Percentiles rank a stretch among this genome's conserved stretches.
Conservation (phyloP, 148 eudicot genomes). For the Euryodendron excelsum region DNA sequence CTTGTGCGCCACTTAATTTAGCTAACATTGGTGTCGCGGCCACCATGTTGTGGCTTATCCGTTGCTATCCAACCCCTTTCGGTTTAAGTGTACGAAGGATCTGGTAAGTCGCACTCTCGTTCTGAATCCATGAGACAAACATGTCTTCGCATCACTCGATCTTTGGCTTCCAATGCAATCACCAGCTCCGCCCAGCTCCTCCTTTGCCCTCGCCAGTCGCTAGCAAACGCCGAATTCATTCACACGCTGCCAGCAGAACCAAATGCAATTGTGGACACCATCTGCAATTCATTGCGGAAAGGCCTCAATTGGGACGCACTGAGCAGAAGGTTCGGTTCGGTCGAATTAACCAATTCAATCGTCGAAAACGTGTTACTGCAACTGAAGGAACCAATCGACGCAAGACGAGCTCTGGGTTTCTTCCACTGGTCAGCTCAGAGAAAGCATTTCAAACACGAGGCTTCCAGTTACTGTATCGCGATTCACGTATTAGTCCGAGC, state of each 20-base stretch:
- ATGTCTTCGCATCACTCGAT: constrained; percentile 10
- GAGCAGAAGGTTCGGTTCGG: constrained; percentile 34
- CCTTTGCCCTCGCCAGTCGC: background rate
- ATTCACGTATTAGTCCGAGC: constrained; percentile 62
- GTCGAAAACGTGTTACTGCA: constrained; percentile 54
- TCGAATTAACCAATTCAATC: constrained; percentile 31
- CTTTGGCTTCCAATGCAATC: background rate
- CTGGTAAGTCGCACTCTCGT: too few species aligned
- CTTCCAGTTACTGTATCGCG: constrained; percentile 49
- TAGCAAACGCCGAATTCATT: background rate
- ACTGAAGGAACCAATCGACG: constrained; percentile 65
- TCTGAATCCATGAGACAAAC: constrained; percentile 10
- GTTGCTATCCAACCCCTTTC: too few species aligned
- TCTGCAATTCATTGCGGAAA: constrained; percentile 53
- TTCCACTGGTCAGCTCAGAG: constrained; percentile 78
- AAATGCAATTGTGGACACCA: constrained; percentile 29
- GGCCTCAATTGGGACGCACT: constrained; percentile 60
- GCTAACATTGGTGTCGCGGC: too few species aligned
- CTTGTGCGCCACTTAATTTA: too few species aligned
- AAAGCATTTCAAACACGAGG: constrained; percentile 39
- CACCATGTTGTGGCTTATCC: too few species aligned
- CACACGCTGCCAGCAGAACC: constrained; percentile 7
- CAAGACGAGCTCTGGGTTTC: constrained; percentile 63
- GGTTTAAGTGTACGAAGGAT: too few species aligned
- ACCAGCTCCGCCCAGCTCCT: background rate